phyloP scores from a whole-genome alignment of 768 basidiomycete species.

The Lentinula sp. region DNA sequence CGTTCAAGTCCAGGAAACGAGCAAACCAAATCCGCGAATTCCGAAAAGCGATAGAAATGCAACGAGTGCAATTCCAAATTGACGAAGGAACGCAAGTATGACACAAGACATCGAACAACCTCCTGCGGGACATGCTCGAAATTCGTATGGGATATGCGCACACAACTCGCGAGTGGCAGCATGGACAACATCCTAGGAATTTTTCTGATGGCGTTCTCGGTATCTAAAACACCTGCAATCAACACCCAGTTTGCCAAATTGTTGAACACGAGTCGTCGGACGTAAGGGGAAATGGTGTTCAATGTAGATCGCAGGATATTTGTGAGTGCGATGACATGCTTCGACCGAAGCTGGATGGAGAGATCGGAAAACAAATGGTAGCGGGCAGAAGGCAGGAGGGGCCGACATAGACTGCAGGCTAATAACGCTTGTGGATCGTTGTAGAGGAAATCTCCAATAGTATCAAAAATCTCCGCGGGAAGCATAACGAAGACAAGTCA shows the following conservation, averaged over 20 bases:
- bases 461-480: conserved; percentile 8
- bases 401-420: conserved; percentile 3
- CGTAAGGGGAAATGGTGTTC: conserved; percentile 9
- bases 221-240: not conserved
- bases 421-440: conserved; percentile 1
- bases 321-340: not conserved
- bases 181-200: conserved; percentile 3
- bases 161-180: not conserved
- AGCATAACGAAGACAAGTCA: not conserved
- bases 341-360: not conserved
- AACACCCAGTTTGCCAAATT: not conserved
- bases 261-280: conserved; percentile 1
- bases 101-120: conserved; percentile 1
- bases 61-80: not conserved
- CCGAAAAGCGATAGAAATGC: conserved; percentile 6
- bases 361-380: conserved; percentile 7
- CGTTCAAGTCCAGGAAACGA: not conserved
- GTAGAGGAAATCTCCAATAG: conserved; percentile 5
- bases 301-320: not conserved
- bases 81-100: not conserved
- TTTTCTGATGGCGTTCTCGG: not conserved
- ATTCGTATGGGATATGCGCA: conserved; percentile 8
- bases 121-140: conserved; percentile 8
- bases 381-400: conserved; percentile 2
- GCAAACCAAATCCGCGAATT: conserved; percentile 3